Percentiles rank a stretch among this genome's conserved stretches.
phyloP scores from a whole-genome alignment of 176 grass and related monocot genomes.

The Hordeum marinum region DNA sequence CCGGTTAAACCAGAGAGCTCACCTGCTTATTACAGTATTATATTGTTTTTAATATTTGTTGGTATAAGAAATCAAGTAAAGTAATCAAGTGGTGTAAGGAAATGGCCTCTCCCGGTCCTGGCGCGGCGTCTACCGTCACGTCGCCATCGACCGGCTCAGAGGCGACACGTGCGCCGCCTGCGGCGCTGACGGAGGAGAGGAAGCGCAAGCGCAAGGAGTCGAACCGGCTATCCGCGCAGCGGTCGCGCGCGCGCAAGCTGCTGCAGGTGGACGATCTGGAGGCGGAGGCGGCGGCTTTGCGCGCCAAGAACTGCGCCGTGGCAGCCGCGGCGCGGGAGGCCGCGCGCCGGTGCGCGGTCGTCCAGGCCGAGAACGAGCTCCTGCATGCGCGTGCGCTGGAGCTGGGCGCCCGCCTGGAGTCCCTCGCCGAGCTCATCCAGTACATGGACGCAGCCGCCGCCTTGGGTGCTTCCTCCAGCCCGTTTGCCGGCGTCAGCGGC shows the following conservation, averaged over 20 bases:
- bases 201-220: slow-evolving; percentile 74
- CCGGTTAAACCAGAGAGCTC: background rate
- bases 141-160: slow-evolving; percentile 2
- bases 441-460: slow-evolving; percentile 19
- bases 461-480: background rate
- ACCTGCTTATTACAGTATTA: background rate
- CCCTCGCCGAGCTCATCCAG: slow-evolving; percentile 24
- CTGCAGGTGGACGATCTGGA: slow-evolving; percentile 47
- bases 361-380: slow-evolving; percentile 54
- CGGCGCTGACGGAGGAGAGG: slow-evolving; percentile 38
- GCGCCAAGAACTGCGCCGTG: slow-evolving; percentile 40
- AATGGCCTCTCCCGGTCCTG: slow-evolving; percentile 43
- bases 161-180: background rate
- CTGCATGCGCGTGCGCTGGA: slow-evolving; percentile 41
- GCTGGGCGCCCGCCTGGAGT: slow-evolving; percentile 40
- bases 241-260: slow-evolving; percentile 65
- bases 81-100: background rate
- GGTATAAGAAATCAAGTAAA: background rate
- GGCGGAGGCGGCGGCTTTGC: slow-evolving; percentile 34
- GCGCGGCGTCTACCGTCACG: background rate
- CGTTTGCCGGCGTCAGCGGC: background rate
- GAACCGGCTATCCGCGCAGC: slow-evolving; percentile 73
- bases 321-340: slow-evolving; percentile 12
- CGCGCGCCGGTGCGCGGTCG: slow-evolving; percentile 16
- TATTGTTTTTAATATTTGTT: slow-evolving; percentile 4